Percentiles rank a stretch among this genome's conserved stretches.
These are phyloP conservation scores for Bryoerythrophyllum caledonicum DNA, from an alignment of 225 moss, liverwort and hornwort genomes.

Conservation along the genomic window DNA sequence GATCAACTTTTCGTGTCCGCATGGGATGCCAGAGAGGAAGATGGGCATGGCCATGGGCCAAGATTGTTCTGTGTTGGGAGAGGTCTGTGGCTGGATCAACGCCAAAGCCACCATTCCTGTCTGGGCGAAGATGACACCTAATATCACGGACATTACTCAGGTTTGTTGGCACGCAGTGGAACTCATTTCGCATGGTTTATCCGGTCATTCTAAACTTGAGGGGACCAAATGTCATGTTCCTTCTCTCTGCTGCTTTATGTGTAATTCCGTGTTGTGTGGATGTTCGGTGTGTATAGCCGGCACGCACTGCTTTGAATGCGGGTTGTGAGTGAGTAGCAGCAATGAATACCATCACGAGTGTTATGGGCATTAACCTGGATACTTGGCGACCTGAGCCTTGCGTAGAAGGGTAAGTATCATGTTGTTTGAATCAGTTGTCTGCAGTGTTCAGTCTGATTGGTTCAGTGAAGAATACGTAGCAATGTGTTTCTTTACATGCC, in stretches of 20 bases:
- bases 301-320: constrained; percentile 13
- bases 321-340: constrained; percentile 19
- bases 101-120: constrained; percentile 16
- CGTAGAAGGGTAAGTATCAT: constrained; percentile 46
- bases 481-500: neutral
- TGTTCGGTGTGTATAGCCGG: constrained; percentile 10
- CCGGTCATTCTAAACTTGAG: neutral
- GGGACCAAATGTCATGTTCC: neutral
- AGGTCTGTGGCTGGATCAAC: constrained; percentile 17
- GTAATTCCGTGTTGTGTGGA: neutral
- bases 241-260: neutral
- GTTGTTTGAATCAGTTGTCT: neutral
- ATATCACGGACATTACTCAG: constrained; percentile 22
- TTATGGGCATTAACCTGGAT: constrained; percentile 58
- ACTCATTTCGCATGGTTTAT: neutral
- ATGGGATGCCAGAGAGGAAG: constrained; percentile 18
- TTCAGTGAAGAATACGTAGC: neutral
- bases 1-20: constrained; percentile 22
- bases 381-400: constrained; percentile 76
- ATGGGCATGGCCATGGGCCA: constrained; percentile 22
- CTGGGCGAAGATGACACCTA: constrained; percentile 20
- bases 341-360: constrained; percentile 18
- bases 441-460: neutral
- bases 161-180: neutral
- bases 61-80: constrained; percentile 19